A percentile compares a stretch with the other conserved stretches of the same genome.
phyloP scores from a whole-genome alignment of 2,329 filamentous ascomycete genomes.

The Cladosporium colombiae region DNA sequence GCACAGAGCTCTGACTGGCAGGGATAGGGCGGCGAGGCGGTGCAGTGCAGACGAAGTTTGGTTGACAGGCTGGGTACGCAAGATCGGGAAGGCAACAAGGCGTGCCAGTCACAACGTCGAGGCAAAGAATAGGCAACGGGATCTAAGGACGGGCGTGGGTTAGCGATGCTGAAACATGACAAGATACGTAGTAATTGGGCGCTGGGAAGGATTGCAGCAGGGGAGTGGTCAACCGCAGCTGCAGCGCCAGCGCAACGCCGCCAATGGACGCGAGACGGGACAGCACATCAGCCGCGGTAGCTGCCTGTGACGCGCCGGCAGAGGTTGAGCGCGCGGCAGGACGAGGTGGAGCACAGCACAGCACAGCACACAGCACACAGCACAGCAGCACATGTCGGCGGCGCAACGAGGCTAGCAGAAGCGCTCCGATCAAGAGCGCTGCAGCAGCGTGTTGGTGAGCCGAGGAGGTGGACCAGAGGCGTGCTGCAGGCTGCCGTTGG shows the following conservation, averaged over 20 bases:
- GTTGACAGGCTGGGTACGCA: slow-evolving; percentile 22
- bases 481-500: slow-evolving; percentile 18
- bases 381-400: slow-evolving; percentile 2
- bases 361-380: neutral
- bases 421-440: neutral
- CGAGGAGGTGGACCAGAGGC: slow-evolving; percentile 14
- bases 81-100: slow-evolving; percentile 17
- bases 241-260: slow-evolving; percentile 32
- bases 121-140: slow-evolving; percentile 19
- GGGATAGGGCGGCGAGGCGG: slow-evolving; percentile 15
- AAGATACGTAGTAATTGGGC: slow-evolving; percentile 32
- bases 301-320: slow-evolving; percentile 18
- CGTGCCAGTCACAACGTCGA: slow-evolving; percentile 25
- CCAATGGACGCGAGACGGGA: slow-evolving; percentile 26
- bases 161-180: slow-evolving; percentile 29
- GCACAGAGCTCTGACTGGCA: slow-evolving; percentile 11
- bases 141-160: slow-evolving; percentile 23
- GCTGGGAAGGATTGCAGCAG: slow-evolving; percentile 25
- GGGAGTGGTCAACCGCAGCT: slow-evolving; percentile 28
- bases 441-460: slow-evolving; percentile 10
- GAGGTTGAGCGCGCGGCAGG: slow-evolving; percentile 8
- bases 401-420: slow-evolving; percentile 3
- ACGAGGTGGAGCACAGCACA: neutral
- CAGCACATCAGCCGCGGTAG: slow-evolving; percentile 21
- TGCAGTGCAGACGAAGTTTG: slow-evolving; percentile 15